Conservation (phyloP, 2,329 filamentous ascomycete species). For the Colletotrichum kahawae region DNA sequence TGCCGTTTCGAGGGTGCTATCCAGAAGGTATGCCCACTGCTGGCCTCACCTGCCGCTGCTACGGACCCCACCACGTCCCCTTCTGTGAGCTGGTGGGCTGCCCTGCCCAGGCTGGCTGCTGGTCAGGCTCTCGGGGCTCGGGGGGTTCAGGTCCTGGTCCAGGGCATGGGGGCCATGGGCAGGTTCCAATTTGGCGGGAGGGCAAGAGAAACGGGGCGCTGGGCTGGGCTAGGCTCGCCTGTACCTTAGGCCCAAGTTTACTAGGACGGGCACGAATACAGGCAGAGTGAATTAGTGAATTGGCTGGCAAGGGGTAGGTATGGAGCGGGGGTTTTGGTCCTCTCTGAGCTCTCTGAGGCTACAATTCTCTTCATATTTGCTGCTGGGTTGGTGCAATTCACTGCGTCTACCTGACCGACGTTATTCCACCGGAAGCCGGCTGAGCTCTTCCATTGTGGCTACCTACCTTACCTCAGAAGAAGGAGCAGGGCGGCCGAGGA, state of each 20-base stretch:
- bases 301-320: background rate
- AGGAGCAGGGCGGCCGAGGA: background rate
- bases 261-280: background rate
- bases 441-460: background rate
- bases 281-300: background rate
- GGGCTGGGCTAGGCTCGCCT: slow-evolving; percentile 15
- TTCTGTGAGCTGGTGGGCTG: background rate
- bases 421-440: background rate
- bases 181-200: slow-evolving; percentile 21
- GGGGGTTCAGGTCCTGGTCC: slow-evolving; percentile 1
- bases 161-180: slow-evolving; percentile 8
- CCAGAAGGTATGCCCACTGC: background rate
- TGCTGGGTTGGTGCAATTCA: background rate
- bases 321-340: background rate
- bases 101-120: background rate
- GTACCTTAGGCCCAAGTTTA: background rate
- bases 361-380: background rate
- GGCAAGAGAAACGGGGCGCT: slow-evolving; percentile 14
- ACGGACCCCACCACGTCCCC: slow-evolving; percentile 12
- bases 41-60: slow-evolving; percentile 14
- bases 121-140: slow-evolving; percentile 17
- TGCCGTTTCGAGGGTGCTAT: background rate
- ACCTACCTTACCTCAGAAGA: background rate
- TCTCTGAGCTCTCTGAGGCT: background rate
- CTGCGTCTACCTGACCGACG: background rate